These are phyloP conservation scores for Arxiozyma bovina DNA, from an alignment of 1,139 yeast genomes.

Conservation along the genomic window DNA sequence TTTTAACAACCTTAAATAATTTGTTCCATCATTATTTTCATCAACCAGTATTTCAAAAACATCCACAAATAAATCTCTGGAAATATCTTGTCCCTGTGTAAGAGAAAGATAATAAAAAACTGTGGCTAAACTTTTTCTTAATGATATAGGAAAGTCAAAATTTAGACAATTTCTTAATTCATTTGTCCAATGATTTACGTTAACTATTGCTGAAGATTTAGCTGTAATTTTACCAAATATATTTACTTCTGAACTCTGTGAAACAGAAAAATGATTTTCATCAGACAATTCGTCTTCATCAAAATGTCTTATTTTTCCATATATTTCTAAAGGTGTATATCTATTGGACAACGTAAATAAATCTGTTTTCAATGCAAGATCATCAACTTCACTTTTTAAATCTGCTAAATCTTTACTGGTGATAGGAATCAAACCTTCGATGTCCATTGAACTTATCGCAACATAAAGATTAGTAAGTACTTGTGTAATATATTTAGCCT, in stretches of 20 bases:
- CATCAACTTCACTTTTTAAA: slow-evolving; percentile 38
- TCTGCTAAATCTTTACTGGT: slow-evolving; percentile 52
- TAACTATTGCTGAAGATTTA: slow-evolving; percentile 63
- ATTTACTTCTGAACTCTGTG: slow-evolving; percentile 40
- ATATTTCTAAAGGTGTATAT: slow-evolving; percentile 30
- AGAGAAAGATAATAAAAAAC: slow-evolving; percentile 69
- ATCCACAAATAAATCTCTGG: slow-evolving; percentile 54
- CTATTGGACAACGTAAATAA: slow-evolving; percentile 30
- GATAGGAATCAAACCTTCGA: slow-evolving; percentile 63
- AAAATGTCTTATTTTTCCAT: slow-evolving; percentile 37
- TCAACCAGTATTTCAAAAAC: slow-evolving; percentile 48
- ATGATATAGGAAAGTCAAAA: slow-evolving; percentile 64
- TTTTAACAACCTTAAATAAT: slow-evolving; percentile 39
- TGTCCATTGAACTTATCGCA: slow-evolving; percentile 67
- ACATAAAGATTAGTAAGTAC: slow-evolving; percentile 72
- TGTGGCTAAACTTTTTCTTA: slow-evolving; percentile 53
- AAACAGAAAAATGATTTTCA: slow-evolving; percentile 35
- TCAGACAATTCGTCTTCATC: slow-evolving; percentile 38
- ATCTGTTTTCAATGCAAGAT: slow-evolving; percentile 48
- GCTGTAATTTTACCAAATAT: slow-evolving; percentile 53
- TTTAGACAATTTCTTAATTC: slow-evolving; percentile 78
- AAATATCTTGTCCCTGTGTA: slow-evolving; percentile 65
- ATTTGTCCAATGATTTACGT: slow-evolving; percentile 80
- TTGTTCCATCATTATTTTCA: slow-evolving; percentile 32
- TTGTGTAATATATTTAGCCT: slow-evolving; percentile 66